Evolutionary conservation across 2,329 filamentous ascomycete genomes (phyloP), one percentile per base, ranked within the genome.

Genomic region (Talaromyces sp.): DNA sequence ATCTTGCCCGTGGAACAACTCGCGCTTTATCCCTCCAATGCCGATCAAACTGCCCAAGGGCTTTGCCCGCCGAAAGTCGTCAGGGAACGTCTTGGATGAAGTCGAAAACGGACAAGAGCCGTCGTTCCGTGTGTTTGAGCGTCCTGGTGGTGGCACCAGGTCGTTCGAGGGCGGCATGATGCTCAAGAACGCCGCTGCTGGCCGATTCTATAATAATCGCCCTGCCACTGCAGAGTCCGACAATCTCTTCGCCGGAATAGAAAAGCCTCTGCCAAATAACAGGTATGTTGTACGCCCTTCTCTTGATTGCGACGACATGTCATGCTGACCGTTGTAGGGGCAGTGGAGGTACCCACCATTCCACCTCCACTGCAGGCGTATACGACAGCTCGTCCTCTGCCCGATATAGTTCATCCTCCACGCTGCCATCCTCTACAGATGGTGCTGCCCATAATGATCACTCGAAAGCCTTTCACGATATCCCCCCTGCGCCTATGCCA

Each of bases 41-140:
- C 82, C 82, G 69, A 84, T 83, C 71, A 84, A 84, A 72, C 73
- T 83, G 56, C 80, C 82, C 57, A 84, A 83, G 69, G 74, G 76
- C 63, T 84, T 85, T 68, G 73, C 74, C 66, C 78, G 82, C 68
- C 80, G 83, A 67, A 84, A 84, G 73, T 84, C 82, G 62, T 81
- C 82, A 63, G 82, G 80, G 55, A 83, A 83, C 74, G 78, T 75
- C 57, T 72, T 85, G 64, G 83, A 85, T 33, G 79, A 82, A 57
- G 69, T 75, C 47, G 75, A 75, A 61, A 72, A 73, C 30, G 69
- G 75, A 33, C 69, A 70, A 14, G 74, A 75, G 57, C 71, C 80
- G 27, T 83, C 82, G n/a, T 85, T 85, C 68, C 76, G 79, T 27
- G 83, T 85, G 51, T 76, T 85, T 61, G 82, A 84, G 65, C 78